Evolutionary conservation across 495 filamentous ascomycete species (phyloP), one percentile per base, ranked within the genome.

Genomic region (Choiromyces venosus): DNA sequence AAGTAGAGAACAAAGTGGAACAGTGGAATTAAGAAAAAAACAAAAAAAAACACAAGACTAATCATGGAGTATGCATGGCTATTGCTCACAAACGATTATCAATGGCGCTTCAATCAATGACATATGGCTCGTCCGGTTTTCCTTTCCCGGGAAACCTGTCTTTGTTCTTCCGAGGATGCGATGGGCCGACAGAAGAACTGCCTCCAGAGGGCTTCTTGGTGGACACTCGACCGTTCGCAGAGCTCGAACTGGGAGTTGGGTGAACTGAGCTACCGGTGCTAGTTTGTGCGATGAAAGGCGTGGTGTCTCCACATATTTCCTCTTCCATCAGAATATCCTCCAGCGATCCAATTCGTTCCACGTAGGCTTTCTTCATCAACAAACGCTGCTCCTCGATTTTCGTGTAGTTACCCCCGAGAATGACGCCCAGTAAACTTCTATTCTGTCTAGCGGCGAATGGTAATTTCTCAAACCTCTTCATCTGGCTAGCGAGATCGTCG

Each of bases 371-470:
- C 29, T 82, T 82, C 39, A 90, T 76, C 42, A 83, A 86, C 14
- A 83, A 80, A 37, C 93, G 86, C 76, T 93, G 90, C n/a, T 84
- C 79, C 9, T 84, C 81, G 72, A 94, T 93, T 38, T 85, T 86
- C 1, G 86, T 85, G 79, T 94, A 96, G 77, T 93, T 88, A 9
- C 91, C 93, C 0, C 84, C 90, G 69, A 94, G 83, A 46, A 93
- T 85, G 21, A 86, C 83, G 3, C 84, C 86, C 25, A 96, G 84
- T 38, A 96, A 85, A 76, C 90, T 91, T 56, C 82, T 79, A 4
- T 68, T 68, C 21, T 25, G 40, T 21, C 74, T 71, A 37, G 71
- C 35, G 12, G 37, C 67, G 44, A 78, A 77, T 33, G 72, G 69
- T 18, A 77, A 67, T n/a, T 39, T 69, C 25, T 79, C 76, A 9